Percentiles rank a stretch among this genome's conserved stretches.
Conservation (phyloP, 805 yeast genomes). For the Spathaspora hagerdaliae region DNA sequence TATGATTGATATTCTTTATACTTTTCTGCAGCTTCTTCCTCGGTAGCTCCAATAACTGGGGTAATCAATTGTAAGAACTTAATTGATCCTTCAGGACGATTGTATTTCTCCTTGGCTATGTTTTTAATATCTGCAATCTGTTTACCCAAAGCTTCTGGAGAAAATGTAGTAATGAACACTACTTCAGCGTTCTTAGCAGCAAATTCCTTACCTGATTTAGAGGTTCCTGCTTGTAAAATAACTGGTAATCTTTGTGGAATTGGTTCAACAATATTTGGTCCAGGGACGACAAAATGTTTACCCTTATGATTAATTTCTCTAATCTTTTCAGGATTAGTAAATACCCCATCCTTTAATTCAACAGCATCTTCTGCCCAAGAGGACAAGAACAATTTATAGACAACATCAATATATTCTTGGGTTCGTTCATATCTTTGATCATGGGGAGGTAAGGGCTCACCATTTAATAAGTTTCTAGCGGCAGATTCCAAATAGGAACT, state of each 20-base stretch:
- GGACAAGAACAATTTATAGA: constrained; percentile 35
- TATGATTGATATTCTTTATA: constrained; percentile 26
- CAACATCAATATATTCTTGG: constrained; percentile 36
- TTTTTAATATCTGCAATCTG: constrained; percentile 26
- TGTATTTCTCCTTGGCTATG: constrained; percentile 28
- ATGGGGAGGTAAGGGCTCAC: constrained; percentile 33
- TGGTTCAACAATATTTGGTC: constrained; percentile 41
- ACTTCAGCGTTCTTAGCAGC: constrained; percentile 44
- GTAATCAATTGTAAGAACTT: constrained; percentile 36
- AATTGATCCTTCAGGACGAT: constrained; percentile 31
- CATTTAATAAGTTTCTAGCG: constrained; percentile 36
- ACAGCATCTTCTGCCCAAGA: constrained; percentile 45
- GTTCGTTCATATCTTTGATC: constrained; percentile 39
- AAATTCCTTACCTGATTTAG: constrained; percentile 35
- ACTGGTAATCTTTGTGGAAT: constrained; percentile 44
- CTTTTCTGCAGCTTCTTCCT: constrained; percentile 38
- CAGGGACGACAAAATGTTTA: constrained; percentile 37
- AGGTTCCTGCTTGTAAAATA: constrained; percentile 43
- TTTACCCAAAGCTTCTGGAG: constrained; percentile 23
- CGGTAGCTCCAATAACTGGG: constrained; percentile 36
- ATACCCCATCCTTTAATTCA: constrained; percentile 22
- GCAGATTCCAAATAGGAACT: constrained; percentile 42
- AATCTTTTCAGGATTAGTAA: constrained; percentile 36
- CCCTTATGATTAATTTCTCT: constrained; percentile 41
- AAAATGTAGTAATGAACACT: constrained; percentile 34